Base-by-base conservation (phyloP, 441 rosid genomes). In the Populus tomentosa region DNA sequence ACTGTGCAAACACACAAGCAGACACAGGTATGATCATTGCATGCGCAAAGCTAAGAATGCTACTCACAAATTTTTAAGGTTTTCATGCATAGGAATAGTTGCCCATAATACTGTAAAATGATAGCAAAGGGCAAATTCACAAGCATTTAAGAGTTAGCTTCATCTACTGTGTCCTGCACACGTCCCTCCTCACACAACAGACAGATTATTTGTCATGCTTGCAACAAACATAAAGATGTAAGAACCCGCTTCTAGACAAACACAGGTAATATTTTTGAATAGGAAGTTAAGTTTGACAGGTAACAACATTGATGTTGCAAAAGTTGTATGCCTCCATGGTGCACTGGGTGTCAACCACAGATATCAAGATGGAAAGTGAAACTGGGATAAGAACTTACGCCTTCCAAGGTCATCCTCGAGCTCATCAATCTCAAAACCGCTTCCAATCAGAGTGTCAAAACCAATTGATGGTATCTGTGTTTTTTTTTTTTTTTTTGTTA, bases 381-480 rank as follows among this genome's bases (percentile, higher is more conserved):
- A 67, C 42, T 1, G 7, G 46, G 72, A 66, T 23, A 75, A 14
- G 8, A 42, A 36, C 20, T 82, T 85, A 92, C 99, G 98, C 78
- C 91, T 93, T 84, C 99, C 99, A 63, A 95, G 98, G 79, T 95
- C 99, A 86, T 93, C 99, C 83, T 84, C 89, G 36, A 95, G 99
- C 87, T 95, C 98, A 74, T 95, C 98, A 80, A 95, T 97, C 83
- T 93, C 99, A 76, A 95, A 80, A 79, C 98, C 99, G 85, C 99
- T 92, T 82, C 99, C 99, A 84, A 95, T 72, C 56, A 93, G 91
- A 21, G 97, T 66, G 21, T 88, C 87, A 62, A 94, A 88, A 82
- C 98, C 97, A 78, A 82, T 84, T 81, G 90, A 81, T 78, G 91
- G 95, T 85, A 93, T 93, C 97, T 94, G 84, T 71, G 82, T 32